Evolutionary conservation across 129 eudicot genomes (phyloP), one percentile per base, ranked within the genome.

Genomic region (Centaurea solstitialis): DNA sequence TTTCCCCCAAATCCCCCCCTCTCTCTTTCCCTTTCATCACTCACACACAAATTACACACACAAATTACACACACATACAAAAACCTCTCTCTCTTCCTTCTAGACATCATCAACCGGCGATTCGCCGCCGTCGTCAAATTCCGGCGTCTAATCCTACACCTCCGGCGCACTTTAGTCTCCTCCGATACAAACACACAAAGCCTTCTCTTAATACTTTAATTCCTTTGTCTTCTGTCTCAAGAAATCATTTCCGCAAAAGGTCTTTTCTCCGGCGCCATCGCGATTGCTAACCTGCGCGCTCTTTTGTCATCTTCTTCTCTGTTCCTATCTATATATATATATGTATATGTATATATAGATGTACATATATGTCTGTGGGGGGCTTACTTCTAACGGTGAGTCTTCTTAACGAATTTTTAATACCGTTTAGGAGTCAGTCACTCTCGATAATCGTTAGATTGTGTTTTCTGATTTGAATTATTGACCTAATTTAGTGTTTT

Each of bases 401-500:
- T 79, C 77, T 73, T 71, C 68, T 77, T 35, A 38, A 74, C 73
- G 64, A 65, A 77, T 0, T 73, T 73, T 39, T 53, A 74, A 64
- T 28, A 74, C 61, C 53, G 35, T 74, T 15, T 47, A 73, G 68
- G 74, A 80, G 80, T 74, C 84, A 50, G 59, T 66, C 39, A 45
- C 80, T 78, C 75, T 79, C 74, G 65, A 26, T 75, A 64, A 76
- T 85, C 80, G 67, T 43, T 65, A 61, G 67, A 74, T 83, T 72
- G 82, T 50, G 73, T 40, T 40, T 79, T 72, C 22, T 62, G 76
- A 76, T 79, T 80, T 47, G 57, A 40, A 23, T 13, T 73, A 59
- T 12, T 57, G 66, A 73, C 59, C 43, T 20, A 69, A 70, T 80
- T 85, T 79, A 85, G 86, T 87, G 81, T 85, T 90, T 87, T 77